phyloP scores from a whole-genome alignment of 139 green algal species.

The Chlorella vulgaris region DNA sequence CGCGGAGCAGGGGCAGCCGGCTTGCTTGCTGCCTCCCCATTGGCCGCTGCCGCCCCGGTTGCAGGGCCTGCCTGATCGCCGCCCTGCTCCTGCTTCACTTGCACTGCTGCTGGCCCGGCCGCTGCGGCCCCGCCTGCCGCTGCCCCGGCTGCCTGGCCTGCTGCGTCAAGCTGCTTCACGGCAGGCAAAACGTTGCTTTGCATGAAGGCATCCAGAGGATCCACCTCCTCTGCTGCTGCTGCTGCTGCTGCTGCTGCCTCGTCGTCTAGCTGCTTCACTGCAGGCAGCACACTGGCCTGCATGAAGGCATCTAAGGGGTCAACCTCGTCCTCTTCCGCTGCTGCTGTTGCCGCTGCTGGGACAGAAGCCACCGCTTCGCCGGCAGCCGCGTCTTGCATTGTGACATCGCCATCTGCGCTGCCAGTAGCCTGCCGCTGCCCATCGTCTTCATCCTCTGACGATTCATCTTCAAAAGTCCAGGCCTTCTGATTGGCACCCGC shows the following conservation, averaged over 20 bases:
- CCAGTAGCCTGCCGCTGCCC: not conserved
- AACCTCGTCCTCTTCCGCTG: constrained; percentile 66
- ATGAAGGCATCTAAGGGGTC: constrained; percentile 98
- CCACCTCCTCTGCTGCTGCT: constrained; percentile 35
- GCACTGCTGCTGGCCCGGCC: too few relatives aligned
- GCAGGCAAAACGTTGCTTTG: constrained; percentile 55
- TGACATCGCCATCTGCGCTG: not conserved
- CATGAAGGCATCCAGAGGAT: constrained; percentile 98
- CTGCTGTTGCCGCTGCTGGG: not conserved
- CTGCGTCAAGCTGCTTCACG: constrained; percentile 29
- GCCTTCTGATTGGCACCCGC: constrained; percentile 44
- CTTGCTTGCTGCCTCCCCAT: constrained; percentile 26
- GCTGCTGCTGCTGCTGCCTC: not conserved
- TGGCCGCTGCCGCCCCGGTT: not conserved
- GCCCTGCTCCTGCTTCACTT: constrained; percentile 9
- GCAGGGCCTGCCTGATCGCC: not conserved
- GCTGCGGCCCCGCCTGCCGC: too few relatives aligned
- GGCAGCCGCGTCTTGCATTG: not conserved
- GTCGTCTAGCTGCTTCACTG: constrained; percentile 40
- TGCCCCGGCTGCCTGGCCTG: too few relatives aligned
- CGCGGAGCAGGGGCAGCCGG: too few relatives aligned
- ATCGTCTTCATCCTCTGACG: constrained; percentile 61
- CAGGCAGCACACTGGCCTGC: constrained; percentile 60
- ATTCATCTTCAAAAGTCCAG: constrained; percentile 74
- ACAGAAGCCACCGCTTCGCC: not conserved